Conservation (phyloP, 345 rosid genomes). For the Eucalyptus guilfoylei region DNA sequence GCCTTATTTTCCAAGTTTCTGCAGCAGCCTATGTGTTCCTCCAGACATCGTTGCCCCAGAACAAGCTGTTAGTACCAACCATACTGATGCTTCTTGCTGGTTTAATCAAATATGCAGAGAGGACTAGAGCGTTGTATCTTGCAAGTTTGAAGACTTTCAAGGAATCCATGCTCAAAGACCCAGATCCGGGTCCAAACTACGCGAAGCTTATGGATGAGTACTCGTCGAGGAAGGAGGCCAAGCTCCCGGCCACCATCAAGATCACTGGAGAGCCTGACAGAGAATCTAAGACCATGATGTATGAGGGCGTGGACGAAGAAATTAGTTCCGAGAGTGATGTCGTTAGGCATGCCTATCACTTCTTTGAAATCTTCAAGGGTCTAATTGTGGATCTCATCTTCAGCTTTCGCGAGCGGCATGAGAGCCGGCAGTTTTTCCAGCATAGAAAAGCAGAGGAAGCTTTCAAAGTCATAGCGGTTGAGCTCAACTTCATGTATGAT, state of each 20-base stretch:
- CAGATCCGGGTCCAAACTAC: constrained; percentile 57
- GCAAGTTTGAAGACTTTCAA: constrained; percentile 50
- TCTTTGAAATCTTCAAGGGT: constrained; percentile 34
- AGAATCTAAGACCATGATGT: background rate
- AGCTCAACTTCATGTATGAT: constrained; percentile 57
- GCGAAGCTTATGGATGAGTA: constrained; percentile 59
- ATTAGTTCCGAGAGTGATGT: background rate
- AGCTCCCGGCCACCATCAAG: constrained; percentile 21
- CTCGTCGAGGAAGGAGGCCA: constrained; percentile 29
- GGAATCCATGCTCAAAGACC: constrained; percentile 38
- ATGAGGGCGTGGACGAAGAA: background rate
- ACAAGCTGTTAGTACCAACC: constrained; percentile 13
- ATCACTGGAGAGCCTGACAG: constrained; percentile 32
- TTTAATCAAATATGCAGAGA: constrained; percentile 45
- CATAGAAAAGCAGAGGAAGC: constrained; percentile 12
- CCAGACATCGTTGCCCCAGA: constrained; percentile 2
- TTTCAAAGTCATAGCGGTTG: constrained; percentile 36
- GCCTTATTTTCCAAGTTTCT: constrained; percentile 24
- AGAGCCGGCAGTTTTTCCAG: constrained; percentile 32
- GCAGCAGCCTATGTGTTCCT: constrained; percentile 35
- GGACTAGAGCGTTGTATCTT: constrained; percentile 39
- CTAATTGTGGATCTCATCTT: constrained; percentile 46
- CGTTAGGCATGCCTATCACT: constrained; percentile 18
- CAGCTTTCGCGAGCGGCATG: constrained; percentile 35
- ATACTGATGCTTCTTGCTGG: constrained; percentile 37